Percentiles rank a stretch among this genome's conserved stretches.
Conservation (phyloP, 129 eudicot genomes). For the Centella asiatica region DNA sequence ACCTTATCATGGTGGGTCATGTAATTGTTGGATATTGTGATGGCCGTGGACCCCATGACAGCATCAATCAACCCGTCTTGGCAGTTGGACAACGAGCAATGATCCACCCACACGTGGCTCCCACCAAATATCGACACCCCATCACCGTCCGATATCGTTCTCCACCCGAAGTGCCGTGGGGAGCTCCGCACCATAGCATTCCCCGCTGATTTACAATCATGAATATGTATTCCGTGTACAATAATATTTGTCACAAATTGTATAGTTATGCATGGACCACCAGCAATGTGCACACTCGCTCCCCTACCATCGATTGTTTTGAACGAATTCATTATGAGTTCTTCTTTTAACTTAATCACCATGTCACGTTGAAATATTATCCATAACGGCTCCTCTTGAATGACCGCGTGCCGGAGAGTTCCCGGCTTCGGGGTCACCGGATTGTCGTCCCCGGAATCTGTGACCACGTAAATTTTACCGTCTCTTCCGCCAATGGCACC, state of each 20-base stretch:
- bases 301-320: slow-evolving; percentile 66
- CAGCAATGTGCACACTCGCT: slow-evolving; percentile 49
- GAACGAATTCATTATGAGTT: slow-evolving; percentile 42
- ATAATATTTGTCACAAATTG: slow-evolving; percentile 51
- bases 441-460: slow-evolving; percentile 47
- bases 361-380: slow-evolving; percentile 45
- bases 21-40: slow-evolving; percentile 54
- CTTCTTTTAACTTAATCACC: slow-evolving; percentile 51
- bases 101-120: slow-evolving; percentile 70
- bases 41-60: slow-evolving; percentile 48
- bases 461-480: slow-evolving; percentile 41
- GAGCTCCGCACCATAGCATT: slow-evolving; percentile 42
- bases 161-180: slow-evolving; percentile 46
- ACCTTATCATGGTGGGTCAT: slow-evolving; percentile 61
- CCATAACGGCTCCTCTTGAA: slow-evolving; percentile 59
- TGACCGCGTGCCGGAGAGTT: slow-evolving; percentile 53
- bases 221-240: slow-evolving; percentile 39
- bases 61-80: slow-evolving; percentile 62
- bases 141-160: slow-evolving; percentile 57
- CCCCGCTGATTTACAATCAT: slow-evolving; percentile 43
- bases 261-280: slow-evolving; percentile 49
- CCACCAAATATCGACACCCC: slow-evolving; percentile 50
- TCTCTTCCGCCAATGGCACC: slow-evolving; percentile 47
- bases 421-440: slow-evolving; percentile 46
- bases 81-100: slow-evolving; percentile 48